Base-by-base conservation (phyloP, 2,329 filamentous ascomycete species). In the Penicillium corylophilum region DNA sequence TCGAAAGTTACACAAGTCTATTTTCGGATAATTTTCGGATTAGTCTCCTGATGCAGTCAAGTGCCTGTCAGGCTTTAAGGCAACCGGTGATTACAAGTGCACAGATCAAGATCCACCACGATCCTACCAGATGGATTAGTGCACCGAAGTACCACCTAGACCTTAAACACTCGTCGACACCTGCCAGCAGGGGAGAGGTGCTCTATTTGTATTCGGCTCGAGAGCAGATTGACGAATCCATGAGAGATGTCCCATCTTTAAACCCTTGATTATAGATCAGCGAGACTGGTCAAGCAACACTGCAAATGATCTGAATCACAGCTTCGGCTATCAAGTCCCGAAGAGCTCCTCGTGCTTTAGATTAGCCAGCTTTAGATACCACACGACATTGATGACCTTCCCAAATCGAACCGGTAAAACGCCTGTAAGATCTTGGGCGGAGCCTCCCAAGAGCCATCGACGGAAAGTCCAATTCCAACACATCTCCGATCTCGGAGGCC, bases 401-500 rank as follows among this genome's bases (percentile, higher is more conserved):
- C 46, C 22, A 46, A 53, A 35, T 20, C 23, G 45, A 53, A 35
- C 31, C 45, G 33, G 35, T 48, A 39, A 28, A 35, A 29, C 31
- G 9, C 43, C 31, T 24, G 42, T 43, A 31, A 53, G 38, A 46
- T 20, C 45, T 40, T 26, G 35, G 40, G 51, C 51, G 46, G 46
- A 49, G 26, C 50, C 28, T 40, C 26, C 48, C 41, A 28, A 26
- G n/a, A 41, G 36, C 15, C 40, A 48, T 42, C 22, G 9, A 31
- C 18, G 28, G 24, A 20, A 23, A 13, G 9, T 38, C 18, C 35
- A 38, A 20, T 38, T 38, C 35, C 20, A 38, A 38, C 9, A 13
- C 18, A 28, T 28, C 52, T 57, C 55, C 55, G 55, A 57, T 44
- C 50, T 57, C 55, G 55, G 55, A 57, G 52, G 26, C 44, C n/a